These are phyloP conservation scores for Periconia digitata DNA, from an alignment of 2,329 filamentous ascomycete species.

Conservation along the genomic window DNA sequence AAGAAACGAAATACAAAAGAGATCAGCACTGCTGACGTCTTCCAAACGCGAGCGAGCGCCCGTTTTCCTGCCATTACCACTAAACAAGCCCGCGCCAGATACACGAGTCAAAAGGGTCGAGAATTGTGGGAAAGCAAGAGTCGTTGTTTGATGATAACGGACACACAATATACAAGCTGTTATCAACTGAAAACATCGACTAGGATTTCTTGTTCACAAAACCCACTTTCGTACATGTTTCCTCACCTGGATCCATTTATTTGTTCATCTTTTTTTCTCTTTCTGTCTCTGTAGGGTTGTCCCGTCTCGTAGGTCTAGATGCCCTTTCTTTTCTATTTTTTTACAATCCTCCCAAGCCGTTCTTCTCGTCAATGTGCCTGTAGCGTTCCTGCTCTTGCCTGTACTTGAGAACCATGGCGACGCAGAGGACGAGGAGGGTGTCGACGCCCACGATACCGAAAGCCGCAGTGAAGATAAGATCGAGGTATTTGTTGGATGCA, in stretches of 20 bases:
- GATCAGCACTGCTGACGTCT: conserved; percentile 21
- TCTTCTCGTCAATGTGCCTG: conserved; percentile 80
- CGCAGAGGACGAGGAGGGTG: conserved; percentile 67
- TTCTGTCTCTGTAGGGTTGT: not conserved
- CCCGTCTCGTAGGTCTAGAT: not conserved
- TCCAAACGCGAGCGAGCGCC: no score
- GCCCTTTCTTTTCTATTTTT: not conserved
- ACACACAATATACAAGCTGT: no score
- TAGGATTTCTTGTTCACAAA: no score
- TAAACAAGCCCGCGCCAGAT: conserved; percentile 14
- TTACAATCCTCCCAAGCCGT: conserved; percentile 33
- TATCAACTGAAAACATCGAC: no score
- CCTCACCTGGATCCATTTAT: no score
- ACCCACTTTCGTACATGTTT: no score
- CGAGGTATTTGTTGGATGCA: conserved; percentile 71
- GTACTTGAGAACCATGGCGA: conserved; percentile 77
- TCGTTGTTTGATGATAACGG: no score
- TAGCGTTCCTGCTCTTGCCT: conserved; percentile 79
- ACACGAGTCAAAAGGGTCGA: not conserved
- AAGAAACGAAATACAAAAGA: conserved; percentile 15
- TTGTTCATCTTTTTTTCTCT: not conserved
- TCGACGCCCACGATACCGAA: conserved; percentile 78
- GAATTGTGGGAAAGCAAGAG: conserved; percentile 21
- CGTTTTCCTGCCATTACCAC: conserved; percentile 20
- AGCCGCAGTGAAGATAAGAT: conserved; percentile 74